phyloP scores from a whole-genome alignment of 257 asterid genomes.

The Scutellaria barbata region DNA sequence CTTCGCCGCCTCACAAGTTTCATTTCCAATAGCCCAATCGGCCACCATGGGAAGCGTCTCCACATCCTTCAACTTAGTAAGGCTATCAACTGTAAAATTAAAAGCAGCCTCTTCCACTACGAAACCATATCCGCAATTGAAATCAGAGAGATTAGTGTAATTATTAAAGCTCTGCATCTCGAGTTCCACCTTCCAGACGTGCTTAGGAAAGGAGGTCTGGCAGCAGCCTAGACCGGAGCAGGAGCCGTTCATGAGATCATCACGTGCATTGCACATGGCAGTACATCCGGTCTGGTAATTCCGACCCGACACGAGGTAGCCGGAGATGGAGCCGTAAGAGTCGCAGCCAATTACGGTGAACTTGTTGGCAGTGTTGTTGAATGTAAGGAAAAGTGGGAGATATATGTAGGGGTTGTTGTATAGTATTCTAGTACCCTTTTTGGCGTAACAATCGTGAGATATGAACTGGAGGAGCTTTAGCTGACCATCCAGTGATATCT shows the following conservation, averaged over 20 bases:
- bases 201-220: slow-evolving; percentile 32
- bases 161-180: not conserved
- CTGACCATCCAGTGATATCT: not conserved
- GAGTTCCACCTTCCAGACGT: not conserved
- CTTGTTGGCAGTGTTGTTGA: slow-evolving; percentile 7
- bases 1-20: slow-evolving; percentile 34
- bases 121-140: slow-evolving; percentile 38
- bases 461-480: not conserved
- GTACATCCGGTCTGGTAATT: not conserved
- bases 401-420: not conserved
- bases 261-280: not conserved
- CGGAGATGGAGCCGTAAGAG: not conserved
- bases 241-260: not conserved
- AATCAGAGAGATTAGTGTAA: not conserved
- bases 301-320: not conserved
- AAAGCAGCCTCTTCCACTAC: slow-evolving; percentile 33
- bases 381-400: not conserved
- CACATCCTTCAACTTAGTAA: slow-evolving; percentile 10
- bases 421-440: too few relatives aligned
- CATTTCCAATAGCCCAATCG: slow-evolving; percentile 47
- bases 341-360: not conserved
- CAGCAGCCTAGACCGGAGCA: not conserved
- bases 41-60: slow-evolving; percentile 35
- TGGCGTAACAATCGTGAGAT: not conserved
- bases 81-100: slow-evolving; percentile 9